phyloP scores from a whole-genome alignment of 2,329 filamentous ascomycete species.

The Verticillium dahliae region DNA sequence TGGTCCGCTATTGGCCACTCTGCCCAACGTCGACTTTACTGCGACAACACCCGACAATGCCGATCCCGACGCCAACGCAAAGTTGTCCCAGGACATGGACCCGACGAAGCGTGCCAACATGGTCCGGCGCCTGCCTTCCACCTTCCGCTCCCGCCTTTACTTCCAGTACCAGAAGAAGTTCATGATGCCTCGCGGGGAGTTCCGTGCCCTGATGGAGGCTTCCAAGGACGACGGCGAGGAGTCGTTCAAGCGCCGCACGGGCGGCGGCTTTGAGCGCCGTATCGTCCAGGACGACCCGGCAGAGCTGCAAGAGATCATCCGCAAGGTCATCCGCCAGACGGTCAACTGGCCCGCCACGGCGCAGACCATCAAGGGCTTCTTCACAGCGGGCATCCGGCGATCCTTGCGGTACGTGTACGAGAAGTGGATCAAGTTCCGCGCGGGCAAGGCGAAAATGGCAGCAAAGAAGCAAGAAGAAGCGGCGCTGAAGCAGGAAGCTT shows the following conservation, averaged over 20 bases:
- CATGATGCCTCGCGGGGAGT: conserved; percentile 75
- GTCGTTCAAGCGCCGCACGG: conserved; percentile 66
- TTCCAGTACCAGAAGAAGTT: conserved; percentile 93
- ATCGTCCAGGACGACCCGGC: conserved; percentile 65
- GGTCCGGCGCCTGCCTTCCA: conserved; percentile 81
- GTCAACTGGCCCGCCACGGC: conserved; percentile 87
- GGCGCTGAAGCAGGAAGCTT: not conserved
- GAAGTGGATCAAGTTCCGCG: conserved; percentile 64
- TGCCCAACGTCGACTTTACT: conserved; percentile 80
- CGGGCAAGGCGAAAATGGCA: conserved; percentile 27
- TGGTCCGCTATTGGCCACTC: conserved; percentile 77
- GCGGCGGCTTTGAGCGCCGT: conserved; percentile 77
- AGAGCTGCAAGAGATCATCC: conserved; percentile 64
- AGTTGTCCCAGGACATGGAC: conserved; percentile 85
- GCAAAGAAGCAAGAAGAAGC: conserved; percentile 6
- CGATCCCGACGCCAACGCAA: conserved; percentile 42
- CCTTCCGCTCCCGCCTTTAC: conserved; percentile 85
- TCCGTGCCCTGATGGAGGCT: conserved; percentile 74
- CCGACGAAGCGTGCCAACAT: conserved; percentile 88
- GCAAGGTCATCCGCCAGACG: conserved; percentile 74
- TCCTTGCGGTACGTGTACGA: conserved; percentile 74
- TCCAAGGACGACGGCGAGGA: conserved; percentile 61
- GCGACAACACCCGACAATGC: conserved; percentile 47
- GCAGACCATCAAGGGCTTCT: conserved; percentile 76
- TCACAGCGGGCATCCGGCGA: conserved; percentile 69